Evolutionary conservation across 768 basidiomycete species (phyloP).

Genomic region (Myochromella boudieri): DNA sequence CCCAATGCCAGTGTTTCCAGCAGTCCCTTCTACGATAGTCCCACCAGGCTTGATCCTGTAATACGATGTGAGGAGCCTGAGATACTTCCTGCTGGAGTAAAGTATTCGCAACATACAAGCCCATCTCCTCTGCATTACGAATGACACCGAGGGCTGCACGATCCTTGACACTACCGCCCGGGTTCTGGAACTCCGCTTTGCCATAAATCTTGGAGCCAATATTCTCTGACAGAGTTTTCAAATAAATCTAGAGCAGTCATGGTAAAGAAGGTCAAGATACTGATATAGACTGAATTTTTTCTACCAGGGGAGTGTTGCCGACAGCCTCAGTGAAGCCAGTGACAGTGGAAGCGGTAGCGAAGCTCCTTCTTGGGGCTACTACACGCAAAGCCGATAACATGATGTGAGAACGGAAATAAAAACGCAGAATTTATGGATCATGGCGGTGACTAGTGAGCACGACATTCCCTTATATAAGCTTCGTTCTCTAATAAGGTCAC

Average conservation of each 20-base stretch:
- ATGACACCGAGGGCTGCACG: slow-evolving; percentile 91
- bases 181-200: slow-evolving; percentile 99
- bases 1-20: slow-evolving; percentile 97
- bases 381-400: slow-evolving; percentile 35
- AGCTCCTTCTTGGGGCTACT: slow-evolving; percentile 28
- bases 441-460: slow-evolving; percentile 29
- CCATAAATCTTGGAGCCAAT: slow-evolving; percentile 84
- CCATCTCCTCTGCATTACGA: slow-evolving; percentile 81
- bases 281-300: slow-evolving; percentile 20
- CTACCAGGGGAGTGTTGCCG: slow-evolving; percentile 90
- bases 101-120: slow-evolving; percentile 50
- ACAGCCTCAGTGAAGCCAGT: slow-evolving; percentile 86
- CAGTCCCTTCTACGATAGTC: slow-evolving; percentile 96
- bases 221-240: slow-evolving; percentile 78
- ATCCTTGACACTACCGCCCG: slow-evolving; percentile 97
- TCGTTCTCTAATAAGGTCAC: slow-evolving; percentile 4
- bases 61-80: background rate
- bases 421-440: background rate
- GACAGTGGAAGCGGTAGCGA: slow-evolving; percentile 45
- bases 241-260: slow-evolving; percentile 60
- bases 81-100: background rate
- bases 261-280: background rate
- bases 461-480: slow-evolving; percentile 37
- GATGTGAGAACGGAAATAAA: slow-evolving; percentile 15
- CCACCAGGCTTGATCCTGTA: slow-evolving; percentile 85